Conservation (phyloP, 2,329 filamentous ascomycete species). For the Fusarium piperis region DNA sequence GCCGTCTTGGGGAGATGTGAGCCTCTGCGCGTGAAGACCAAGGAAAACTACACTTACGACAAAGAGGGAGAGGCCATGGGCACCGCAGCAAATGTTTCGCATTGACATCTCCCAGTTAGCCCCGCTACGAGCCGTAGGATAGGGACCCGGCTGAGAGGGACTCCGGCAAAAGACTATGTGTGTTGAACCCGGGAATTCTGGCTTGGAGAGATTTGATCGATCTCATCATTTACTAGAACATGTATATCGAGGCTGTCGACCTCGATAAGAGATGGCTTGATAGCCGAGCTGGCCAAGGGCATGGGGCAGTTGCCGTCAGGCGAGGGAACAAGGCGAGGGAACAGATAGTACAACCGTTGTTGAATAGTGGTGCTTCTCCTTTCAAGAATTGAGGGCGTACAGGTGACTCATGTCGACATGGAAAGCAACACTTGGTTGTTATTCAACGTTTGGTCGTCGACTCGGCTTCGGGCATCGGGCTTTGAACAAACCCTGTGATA, state of each 20-base stretch:
- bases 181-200: constrained; percentile 55
- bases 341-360: neutral
- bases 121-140: constrained; percentile 49
- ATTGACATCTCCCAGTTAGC: constrained; percentile 57
- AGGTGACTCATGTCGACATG: neutral
- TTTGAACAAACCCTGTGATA: neutral
- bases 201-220: constrained; percentile 61
- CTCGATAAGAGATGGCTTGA: neutral
- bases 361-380: neutral
- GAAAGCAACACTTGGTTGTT: neutral
- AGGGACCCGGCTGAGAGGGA: constrained; percentile 51
- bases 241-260: constrained; percentile 54
- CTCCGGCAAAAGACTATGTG: constrained; percentile 53
- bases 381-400: neutral
- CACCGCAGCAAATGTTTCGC: constrained; percentile 62
- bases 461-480: neutral
- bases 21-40: neutral
- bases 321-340: neutral
- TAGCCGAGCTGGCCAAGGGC: neutral
- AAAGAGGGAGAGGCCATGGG: constrained; percentile 64
- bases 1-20: constrained; percentile 50
- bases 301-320: neutral
- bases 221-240: constrained; percentile 64
- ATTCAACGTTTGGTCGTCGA: neutral
- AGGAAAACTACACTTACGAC: constrained; percentile 48